phyloP scores from a whole-genome alignment of 768 basidiomycete species.

The Podaxis sp. region DNA sequence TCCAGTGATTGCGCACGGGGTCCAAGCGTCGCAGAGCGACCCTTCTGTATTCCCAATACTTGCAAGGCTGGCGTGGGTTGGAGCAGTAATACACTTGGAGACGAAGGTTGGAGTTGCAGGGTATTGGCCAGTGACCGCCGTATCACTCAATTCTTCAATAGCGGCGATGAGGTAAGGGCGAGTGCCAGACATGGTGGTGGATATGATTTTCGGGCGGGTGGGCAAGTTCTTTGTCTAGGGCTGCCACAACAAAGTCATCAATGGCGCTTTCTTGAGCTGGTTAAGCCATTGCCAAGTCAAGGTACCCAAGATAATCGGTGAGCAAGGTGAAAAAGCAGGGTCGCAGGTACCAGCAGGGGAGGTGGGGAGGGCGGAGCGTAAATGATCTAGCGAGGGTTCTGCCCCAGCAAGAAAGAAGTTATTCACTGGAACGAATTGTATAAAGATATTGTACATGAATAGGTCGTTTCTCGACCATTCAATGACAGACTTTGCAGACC shows the following conservation, averaged over 20 bases:
- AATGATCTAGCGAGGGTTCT: no score
- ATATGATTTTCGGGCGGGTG: constrained; percentile 27
- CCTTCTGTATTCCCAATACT: neutral
- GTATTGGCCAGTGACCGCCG: constrained; percentile 15
- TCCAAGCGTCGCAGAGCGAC: neutral
- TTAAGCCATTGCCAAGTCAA: no score
- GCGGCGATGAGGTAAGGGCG: constrained; percentile 34
- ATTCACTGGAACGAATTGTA: neutral
- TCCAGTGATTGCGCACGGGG: neutral
- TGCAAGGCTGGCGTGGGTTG: neutral
- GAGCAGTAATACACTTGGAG: neutral
- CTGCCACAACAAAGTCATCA: no score
- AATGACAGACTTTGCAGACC: neutral
- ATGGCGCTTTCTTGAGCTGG: no score
- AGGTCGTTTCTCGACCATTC: no score
- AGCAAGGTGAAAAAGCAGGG: no score
- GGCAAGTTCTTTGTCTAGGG: constrained; percentile 14
- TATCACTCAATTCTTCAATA: constrained; percentile 29
- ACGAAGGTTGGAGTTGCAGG: neutral
- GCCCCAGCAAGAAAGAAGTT: no score
- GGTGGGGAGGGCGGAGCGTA: no score
- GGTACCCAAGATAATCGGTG: no score
- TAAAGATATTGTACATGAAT: neutral
- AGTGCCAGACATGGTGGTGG: constrained; percentile 33
- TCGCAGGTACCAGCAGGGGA: no score